These are phyloP conservation scores for Solanum bulbocastanum DNA, from an alignment of 257 asterid species.

Conservation along the genomic window DNA sequence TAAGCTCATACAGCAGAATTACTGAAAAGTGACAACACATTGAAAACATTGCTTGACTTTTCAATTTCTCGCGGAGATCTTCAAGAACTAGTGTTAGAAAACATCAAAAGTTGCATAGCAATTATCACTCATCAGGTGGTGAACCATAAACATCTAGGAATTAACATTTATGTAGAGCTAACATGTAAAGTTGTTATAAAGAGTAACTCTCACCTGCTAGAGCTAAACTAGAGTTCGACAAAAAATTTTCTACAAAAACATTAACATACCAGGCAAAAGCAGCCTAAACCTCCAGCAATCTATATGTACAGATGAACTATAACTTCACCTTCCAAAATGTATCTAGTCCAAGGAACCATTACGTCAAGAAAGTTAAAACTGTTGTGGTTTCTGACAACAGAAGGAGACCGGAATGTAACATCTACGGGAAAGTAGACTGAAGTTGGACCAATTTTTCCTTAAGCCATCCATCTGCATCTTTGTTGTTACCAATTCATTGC, in stretches of 20 bases:
- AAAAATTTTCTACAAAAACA: neutral
- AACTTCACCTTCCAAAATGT: neutral
- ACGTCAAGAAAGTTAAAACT: neutral
- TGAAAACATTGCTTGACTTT: neutral
- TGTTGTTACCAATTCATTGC: neutral
- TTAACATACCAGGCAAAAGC: neutral
- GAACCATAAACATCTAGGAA: conserved; percentile 27
- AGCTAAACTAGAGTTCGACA: no score
- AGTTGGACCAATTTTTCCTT: neutral
- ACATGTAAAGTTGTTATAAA: no score
- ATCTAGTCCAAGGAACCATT: neutral
- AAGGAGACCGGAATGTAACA: neutral
- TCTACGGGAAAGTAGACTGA: neutral
- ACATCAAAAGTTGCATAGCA: neutral
- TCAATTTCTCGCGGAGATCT: neutral
- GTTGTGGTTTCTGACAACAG: neutral
- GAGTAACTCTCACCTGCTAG: no score
- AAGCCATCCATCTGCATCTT: neutral
- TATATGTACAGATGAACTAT: neutral
- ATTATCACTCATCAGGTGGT: conserved; percentile 30
- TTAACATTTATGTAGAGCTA: conserved; percentile 2
- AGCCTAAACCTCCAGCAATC: neutral
- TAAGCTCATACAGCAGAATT: neutral
- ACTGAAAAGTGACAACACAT: neutral
- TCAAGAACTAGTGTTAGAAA: neutral